Evolutionary conservation across 1,284 basidiomycete species (phyloP).

Genomic region (Pseudozyma thailandica): DNA sequence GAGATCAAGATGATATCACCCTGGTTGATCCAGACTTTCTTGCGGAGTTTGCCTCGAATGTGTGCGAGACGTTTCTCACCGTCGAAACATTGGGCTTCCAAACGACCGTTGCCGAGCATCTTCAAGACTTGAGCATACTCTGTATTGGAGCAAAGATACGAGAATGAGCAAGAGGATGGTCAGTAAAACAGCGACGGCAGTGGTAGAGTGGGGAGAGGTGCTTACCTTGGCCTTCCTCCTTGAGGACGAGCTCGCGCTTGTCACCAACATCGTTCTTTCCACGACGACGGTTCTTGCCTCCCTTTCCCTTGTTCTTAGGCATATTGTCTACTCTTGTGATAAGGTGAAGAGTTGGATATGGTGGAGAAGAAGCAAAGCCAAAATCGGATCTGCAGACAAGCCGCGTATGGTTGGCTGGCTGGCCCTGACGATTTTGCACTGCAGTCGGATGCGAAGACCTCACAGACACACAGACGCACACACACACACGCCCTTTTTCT

Average conservation of each 20-base stretch:
- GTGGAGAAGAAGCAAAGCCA: neutral
- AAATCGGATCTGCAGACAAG: too few species aligned
- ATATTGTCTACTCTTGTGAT: constrained; percentile 13
- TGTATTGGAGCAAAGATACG: constrained; percentile 63
- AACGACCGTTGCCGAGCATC: constrained; percentile 97
- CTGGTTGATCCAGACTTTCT: constrained; percentile 99
- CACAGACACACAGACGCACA: too few species aligned
- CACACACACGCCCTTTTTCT: neutral
- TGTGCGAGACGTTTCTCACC: constrained; percentile 97
- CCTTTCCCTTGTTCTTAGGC: constrained; percentile 73
- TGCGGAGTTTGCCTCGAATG: constrained; percentile 98
- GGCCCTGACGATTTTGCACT: too few species aligned
- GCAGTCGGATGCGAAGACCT: too few species aligned
- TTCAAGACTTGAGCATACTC: constrained; percentile 98
- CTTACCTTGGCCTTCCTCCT: constrained; percentile 91
- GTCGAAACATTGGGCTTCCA: constrained; percentile 98
- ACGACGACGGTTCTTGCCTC: constrained; percentile 98
- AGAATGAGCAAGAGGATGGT: constrained; percentile 1
- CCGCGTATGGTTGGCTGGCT: too few species aligned
- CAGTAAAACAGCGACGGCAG: too few species aligned
- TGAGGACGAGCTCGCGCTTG: constrained; percentile 98
- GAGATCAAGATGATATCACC: constrained; percentile 97
- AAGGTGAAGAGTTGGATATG: constrained; percentile 7
- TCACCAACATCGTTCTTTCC: constrained; percentile 99
- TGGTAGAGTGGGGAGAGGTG: constrained; percentile 29